Evolutionary conservation across 2,329 filamentous ascomycete genomes (phyloP).

Genomic region (Colletotrichum agaves): DNA sequence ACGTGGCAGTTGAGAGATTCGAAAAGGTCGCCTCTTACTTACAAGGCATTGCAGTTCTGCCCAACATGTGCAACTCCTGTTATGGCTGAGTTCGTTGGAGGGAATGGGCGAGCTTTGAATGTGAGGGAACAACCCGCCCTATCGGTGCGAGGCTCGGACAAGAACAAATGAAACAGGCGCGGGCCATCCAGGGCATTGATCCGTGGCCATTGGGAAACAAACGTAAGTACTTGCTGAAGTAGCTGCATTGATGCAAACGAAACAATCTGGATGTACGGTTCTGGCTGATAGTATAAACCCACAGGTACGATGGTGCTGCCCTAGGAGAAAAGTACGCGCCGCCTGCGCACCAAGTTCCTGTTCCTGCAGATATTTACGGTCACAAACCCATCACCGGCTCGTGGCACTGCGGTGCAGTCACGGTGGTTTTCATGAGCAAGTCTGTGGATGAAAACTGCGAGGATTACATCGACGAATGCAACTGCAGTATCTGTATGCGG

Average conservation of each 20-base stretch:
- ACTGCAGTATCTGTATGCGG: conserved; percentile 61
- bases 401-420: conserved; percentile 64
- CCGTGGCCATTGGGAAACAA: conserved; percentile 50
- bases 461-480: conserved; percentile 53
- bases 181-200: conserved; percentile 56
- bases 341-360: conserved; percentile 54
- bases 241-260: background rate
- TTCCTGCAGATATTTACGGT: conserved; percentile 49
- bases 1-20: conserved; percentile 15
- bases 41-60: conserved; percentile 57
- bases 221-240: conserved; percentile 45
- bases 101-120: conserved; percentile 51
- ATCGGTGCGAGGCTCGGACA: no score
- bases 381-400: conserved; percentile 58
- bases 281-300: background rate
- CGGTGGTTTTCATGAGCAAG: conserved; percentile 53
- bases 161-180: conserved; percentile 30
- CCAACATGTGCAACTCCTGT: conserved; percentile 59
- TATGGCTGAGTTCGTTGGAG: conserved; percentile 43
- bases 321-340: conserved; percentile 47
- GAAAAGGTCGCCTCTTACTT: background rate
- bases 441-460: conserved; percentile 52
- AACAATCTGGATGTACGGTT: no score
- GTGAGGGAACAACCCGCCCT: conserved; percentile 43
- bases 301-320: conserved; percentile 51